Percentiles rank a stretch among this genome's conserved stretches.
Conservation (phyloP, 306 rosid genomes). For the Vachellia pachyceras region DNA sequence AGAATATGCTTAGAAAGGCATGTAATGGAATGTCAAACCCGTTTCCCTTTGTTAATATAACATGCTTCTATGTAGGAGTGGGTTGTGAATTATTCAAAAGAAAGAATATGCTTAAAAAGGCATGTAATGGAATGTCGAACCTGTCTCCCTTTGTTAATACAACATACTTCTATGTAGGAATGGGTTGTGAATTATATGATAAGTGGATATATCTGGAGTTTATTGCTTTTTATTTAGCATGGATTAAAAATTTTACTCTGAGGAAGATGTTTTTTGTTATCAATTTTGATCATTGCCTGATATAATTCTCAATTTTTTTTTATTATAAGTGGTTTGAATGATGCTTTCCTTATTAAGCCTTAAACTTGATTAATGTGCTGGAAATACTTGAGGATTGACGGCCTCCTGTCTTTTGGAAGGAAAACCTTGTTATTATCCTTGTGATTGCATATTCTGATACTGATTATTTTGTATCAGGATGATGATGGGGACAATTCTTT, state of each 20-base stretch:
- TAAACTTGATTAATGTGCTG: not conserved
- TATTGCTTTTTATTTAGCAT: slow-evolving; percentile 24
- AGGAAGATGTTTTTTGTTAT: not conserved
- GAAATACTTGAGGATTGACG: slow-evolving; percentile 28
- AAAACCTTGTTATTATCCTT: slow-evolving; percentile 2
- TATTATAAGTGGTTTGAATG: slow-evolving; percentile 1
- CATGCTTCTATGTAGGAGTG: slow-evolving; percentile 23
- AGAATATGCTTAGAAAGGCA: slow-evolving; percentile 23
- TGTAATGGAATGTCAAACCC: slow-evolving; percentile 15
- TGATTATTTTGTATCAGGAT: slow-evolving; percentile 59
- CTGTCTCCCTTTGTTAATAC: slow-evolving; percentile 5
- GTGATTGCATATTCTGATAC: slow-evolving; percentile 34
- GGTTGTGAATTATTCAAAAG: slow-evolving; percentile 1
- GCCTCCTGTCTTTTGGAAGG: slow-evolving; percentile 15
- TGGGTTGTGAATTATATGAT: slow-evolving; percentile 4
- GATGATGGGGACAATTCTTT: slow-evolving; percentile 97
- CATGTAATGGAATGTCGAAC: slow-evolving; percentile 22
- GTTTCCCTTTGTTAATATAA: not conserved
- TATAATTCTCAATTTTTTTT: slow-evolving; percentile 2
- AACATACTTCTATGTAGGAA: slow-evolving; percentile 17
- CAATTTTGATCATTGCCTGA: slow-evolving; percentile 17
- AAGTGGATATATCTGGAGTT: slow-evolving; percentile 4
- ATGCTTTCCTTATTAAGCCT: slow-evolving; percentile 1
- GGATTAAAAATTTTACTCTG: not conserved
- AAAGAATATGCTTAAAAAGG: slow-evolving; percentile 14